Evolutionary conservation across 176 grass and related monocot genomes (phyloP).

Genomic region (Dactylis glomerata): DNA sequence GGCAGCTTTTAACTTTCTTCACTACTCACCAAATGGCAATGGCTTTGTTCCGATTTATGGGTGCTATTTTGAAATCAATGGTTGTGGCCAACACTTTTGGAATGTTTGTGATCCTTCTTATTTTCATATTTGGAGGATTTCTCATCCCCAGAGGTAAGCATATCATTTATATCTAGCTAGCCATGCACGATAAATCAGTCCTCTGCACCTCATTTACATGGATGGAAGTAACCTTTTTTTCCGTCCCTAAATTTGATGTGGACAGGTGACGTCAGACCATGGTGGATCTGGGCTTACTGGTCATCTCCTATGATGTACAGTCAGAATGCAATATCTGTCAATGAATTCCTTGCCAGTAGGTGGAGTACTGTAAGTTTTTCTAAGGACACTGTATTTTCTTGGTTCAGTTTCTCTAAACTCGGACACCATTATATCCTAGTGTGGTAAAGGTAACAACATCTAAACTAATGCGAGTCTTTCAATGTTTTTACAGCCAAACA

Average conservation of each 20-base stretch:
- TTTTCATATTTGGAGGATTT: constrained; percentile 91
- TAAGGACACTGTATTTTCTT: constrained; percentile 31
- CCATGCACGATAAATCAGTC: neutral
- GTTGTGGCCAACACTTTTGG: constrained; percentile 83
- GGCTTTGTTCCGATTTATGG: constrained; percentile 76
- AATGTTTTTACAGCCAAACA: constrained; percentile 54
- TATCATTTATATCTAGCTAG: neutral
- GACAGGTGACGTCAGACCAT: constrained; percentile 78
- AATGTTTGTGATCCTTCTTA: constrained; percentile 51
- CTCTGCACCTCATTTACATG: neutral
- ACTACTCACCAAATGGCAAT: constrained; percentile 74
- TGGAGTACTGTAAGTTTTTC: constrained; percentile 65
- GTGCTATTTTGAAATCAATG: constrained; percentile 68
- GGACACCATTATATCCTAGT: constrained; percentile 14
- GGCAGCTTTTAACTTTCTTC: constrained; percentile 64
- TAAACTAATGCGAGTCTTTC: constrained; percentile 10
- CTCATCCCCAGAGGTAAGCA: constrained; percentile 66
- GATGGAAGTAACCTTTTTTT: constrained; percentile 17
- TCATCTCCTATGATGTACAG: constrained; percentile 88
- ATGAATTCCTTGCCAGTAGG: constrained; percentile 84
- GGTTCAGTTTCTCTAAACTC: neutral
- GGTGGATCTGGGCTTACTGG: constrained; percentile 98
- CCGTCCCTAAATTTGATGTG: neutral
- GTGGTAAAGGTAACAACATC: neutral
- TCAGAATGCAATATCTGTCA: constrained; percentile 74